Evolutionary conservation across 78 protist species (phyloP), one percentile per base, ranked within the genome.

Genomic region (Andalucia godoyi): DNA sequence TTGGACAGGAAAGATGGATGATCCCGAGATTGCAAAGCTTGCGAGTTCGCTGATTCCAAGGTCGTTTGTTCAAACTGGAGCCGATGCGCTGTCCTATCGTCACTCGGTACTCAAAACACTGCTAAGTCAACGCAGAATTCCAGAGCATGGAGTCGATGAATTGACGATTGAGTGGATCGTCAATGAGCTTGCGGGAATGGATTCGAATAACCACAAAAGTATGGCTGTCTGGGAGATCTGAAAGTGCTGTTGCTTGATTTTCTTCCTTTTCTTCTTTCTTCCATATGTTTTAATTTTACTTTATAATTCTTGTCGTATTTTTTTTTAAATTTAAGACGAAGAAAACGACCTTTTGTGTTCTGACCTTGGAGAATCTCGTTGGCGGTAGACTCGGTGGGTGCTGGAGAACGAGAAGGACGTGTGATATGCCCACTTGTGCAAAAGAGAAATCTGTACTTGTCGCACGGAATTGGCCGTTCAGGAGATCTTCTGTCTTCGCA

Each of bases 331-430:
- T 41, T 12, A n/a, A n/a, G n/a, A n/a, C n/a, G n/a, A n/a, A n/a
- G n/a, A n/a, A n/a, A n/a, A n/a, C n/a, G n/a, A n/a, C n/a, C n/a
- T n/a, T n/a, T n/a, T n/a, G n/a, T n/a, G n/a, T n/a, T n/a, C n/a
- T n/a, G n/a, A n/a, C n/a, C n/a, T n/a, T n/a, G n/a, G n/a, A n/a
- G n/a, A n/a, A n/a, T n/a, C n/a, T n/a, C n/a, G n/a, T n/a, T n/a
- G n/a, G n/a, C n/a, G n/a, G 17, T 30, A 15, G 89, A 64, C 52
- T 77, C 84, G 52, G 68, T 57, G 13, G 99, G 98, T 23, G 94
- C 85, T 21, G 99, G 99, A 2, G 99, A 97, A 54, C 72, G 99
- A 15, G 99, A 97, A 51, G 99, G 84, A 3, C 68, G 99, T 17
- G 46, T 94, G 2, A 53, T 27, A 34, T 55, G 77, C 58, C n/a